Conservation (phyloP, 1,284 basidiomycete species). For the Puccinia sorghi region DNA sequence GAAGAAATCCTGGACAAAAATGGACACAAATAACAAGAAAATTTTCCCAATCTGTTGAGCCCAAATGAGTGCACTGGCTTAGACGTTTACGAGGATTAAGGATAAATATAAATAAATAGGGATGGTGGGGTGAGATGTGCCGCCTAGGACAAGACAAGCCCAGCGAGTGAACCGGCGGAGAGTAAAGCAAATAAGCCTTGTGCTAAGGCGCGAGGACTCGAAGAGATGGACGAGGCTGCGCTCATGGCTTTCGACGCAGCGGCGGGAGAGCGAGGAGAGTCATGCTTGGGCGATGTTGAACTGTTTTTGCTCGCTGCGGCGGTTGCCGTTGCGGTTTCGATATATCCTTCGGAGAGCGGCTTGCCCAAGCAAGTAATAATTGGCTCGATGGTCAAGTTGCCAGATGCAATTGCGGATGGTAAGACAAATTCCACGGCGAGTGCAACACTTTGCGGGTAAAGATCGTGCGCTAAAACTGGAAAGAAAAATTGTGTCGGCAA, state of each 20-base stretch:
- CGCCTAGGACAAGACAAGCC: background rate
- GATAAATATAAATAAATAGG: background rate
- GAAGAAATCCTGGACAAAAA: background rate
- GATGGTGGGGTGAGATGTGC: background rate
- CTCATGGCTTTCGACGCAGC: background rate
- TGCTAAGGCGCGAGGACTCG: background rate
- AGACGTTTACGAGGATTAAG: background rate
- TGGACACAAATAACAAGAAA: background rate
- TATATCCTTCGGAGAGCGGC: conserved; percentile 66
- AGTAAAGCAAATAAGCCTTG: background rate
- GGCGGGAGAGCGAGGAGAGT: background rate
- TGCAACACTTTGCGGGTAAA: conserved; percentile 77
- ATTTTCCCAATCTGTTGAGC: background rate
- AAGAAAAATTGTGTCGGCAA: background rate
- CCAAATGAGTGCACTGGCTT: conserved; percentile 7
- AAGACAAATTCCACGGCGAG: conserved; percentile 83
- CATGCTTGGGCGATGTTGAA: background rate
- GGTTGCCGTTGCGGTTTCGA: conserved; percentile 58
- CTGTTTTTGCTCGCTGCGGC: background rate
- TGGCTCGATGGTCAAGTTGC: conserved; percentile 60
- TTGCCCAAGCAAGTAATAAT: conserved; percentile 70
- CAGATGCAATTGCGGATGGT: conserved; percentile 64
- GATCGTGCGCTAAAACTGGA: conserved; percentile 54
- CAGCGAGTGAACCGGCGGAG: background rate
- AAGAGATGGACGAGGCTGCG: background rate